phyloP scores from a whole-genome alignment of 345 rosid genomes.

The Corchorus capsularis region DNA sequence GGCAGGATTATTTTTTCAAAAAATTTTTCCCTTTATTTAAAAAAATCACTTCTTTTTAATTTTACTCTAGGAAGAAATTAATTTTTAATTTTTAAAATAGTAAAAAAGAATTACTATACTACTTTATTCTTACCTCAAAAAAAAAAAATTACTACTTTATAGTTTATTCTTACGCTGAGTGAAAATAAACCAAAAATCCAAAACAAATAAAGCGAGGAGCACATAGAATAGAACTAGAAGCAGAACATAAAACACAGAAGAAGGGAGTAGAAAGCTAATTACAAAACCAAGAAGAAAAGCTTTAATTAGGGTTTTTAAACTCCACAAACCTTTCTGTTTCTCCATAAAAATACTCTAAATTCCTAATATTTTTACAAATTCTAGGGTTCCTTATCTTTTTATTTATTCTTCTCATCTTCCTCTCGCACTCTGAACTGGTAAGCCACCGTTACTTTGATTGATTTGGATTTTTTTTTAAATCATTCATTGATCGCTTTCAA shows the following conservation, averaged over 20 bases:
- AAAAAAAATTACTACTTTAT: background rate
- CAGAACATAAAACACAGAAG: background rate
- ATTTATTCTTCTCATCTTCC: background rate
- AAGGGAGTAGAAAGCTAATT: background rate
- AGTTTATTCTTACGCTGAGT: background rate
- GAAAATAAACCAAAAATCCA: background rate
- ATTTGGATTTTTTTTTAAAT: background rate
- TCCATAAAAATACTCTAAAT: background rate
- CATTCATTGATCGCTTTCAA: background rate
- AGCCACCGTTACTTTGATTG: background rate
- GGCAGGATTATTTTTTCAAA: background rate
- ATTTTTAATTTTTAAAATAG: no score
- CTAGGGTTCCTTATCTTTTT: background rate
- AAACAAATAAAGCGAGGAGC: background rate
- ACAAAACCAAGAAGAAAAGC: background rate
- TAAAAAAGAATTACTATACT: no score
- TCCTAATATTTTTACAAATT: background rate
- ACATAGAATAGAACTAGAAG: background rate
- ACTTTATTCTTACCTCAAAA: no score
- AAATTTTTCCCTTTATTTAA: background rate
- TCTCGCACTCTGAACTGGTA: conserved; percentile 13
- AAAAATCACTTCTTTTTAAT: no score
- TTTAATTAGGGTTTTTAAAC: conserved; percentile 13
- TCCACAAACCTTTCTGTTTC: background rate
- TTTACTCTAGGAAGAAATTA: no score